Evolutionary conservation across 306 rosid genomes (phyloP).

Genomic region (Medicago lupulina): DNA sequence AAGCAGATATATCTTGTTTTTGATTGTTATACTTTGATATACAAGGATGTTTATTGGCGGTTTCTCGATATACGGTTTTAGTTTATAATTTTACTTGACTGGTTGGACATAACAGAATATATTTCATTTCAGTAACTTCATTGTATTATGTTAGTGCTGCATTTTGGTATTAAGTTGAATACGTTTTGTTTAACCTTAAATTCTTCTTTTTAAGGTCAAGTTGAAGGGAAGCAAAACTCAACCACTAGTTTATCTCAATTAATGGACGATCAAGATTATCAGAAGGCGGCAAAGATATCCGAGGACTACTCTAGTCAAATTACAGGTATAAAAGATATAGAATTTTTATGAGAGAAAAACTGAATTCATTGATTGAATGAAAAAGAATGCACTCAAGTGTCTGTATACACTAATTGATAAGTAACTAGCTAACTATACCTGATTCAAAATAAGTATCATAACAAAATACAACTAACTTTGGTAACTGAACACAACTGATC

Average conservation of each 20-base stretch:
- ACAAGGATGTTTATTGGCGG: too few species aligned
- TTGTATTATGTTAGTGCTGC: slow-evolving; percentile 25
- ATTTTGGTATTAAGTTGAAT: slow-evolving; percentile 19
- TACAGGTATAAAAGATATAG: slow-evolving; percentile 37
- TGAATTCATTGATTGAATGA: neutral
- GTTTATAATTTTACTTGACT: neutral
- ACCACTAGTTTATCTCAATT: slow-evolving; percentile 13
- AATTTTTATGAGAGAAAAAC: neutral
- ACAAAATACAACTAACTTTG: neutral
- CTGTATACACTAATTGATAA: neutral
- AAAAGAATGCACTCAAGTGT: neutral
- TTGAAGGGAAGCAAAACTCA: slow-evolving; percentile 32
- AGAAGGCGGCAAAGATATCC: slow-evolving; percentile 1
- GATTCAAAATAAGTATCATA: neutral
- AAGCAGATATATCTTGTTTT: too few species aligned
- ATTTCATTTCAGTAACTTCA: too few species aligned
- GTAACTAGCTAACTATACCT: neutral
- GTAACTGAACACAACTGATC: neutral
- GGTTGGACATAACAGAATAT: too few species aligned
- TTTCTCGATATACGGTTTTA: slow-evolving; percentile 12
- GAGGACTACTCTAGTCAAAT: slow-evolving; percentile 13
- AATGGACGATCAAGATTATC: slow-evolving; percentile 26
- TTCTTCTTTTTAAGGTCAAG: slow-evolving; percentile 10
- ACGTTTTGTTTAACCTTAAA: slow-evolving; percentile 2
- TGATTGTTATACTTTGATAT: too few species aligned